Evolutionary conservation across 257 asterid species (phyloP).

Genomic region (Solanum appendiculatum): DNA sequence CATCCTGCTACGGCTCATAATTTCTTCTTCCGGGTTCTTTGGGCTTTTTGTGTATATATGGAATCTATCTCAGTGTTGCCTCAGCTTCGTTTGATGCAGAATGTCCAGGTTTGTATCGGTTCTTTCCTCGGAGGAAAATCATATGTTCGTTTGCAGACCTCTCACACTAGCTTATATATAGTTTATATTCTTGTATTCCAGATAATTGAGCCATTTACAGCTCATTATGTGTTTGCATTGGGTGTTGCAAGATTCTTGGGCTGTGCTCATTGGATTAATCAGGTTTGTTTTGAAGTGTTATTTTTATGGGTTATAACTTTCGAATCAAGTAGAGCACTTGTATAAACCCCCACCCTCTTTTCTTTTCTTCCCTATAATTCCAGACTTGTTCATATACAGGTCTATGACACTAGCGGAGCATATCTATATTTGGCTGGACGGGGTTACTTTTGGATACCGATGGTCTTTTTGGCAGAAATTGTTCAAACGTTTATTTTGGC

Average conservation of each 20-base stretch:
- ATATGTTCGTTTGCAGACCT: background rate
- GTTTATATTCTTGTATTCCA: background rate
- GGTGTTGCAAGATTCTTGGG: conserved; percentile 37
- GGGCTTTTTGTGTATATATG: background rate
- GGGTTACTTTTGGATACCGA: conserved; percentile 65
- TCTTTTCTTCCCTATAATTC: background rate
- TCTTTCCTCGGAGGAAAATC: background rate
- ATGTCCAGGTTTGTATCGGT: background rate
- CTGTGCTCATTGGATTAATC: conserved; percentile 39
- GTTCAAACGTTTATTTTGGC: conserved; percentile 91
- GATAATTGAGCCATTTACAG: conserved; percentile 36
- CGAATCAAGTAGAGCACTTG: background rate
- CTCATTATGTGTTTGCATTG: conserved; percentile 35
- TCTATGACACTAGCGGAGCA: conserved; percentile 52
- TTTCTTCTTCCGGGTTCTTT: conserved; percentile 8
- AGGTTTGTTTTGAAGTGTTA: conserved; percentile 15
- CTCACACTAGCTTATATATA: background rate
- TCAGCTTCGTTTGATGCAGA: background rate
- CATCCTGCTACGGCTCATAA: conserved; percentile 28
- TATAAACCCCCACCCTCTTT: background rate
- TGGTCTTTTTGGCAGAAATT: conserved; percentile 53
- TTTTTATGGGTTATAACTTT: background rate
- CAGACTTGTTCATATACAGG: conserved; percentile 21
- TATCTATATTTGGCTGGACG: conserved; percentile 45
- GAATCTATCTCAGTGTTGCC: background rate